Percentiles rank a stretch among this genome's conserved stretches.
Evolutionary conservation across 768 basidiomycete genomes (phyloP).

Genomic region (Cystofilobasidium bisporidii): DNA sequence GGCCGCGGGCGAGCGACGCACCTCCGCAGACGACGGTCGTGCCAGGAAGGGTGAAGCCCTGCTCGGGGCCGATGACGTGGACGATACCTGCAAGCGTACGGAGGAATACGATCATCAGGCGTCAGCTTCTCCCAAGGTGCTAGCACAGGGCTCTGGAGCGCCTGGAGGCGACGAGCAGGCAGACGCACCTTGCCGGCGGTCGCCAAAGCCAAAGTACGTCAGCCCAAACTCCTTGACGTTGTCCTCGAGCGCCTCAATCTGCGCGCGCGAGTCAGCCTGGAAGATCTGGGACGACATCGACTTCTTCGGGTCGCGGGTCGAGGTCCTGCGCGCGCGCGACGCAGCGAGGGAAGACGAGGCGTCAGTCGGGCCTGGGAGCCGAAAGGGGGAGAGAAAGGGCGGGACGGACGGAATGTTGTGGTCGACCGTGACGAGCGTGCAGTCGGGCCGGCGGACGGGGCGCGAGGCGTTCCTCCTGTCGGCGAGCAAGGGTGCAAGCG

Average conservation of each 20-base stretch:
- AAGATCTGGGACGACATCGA: slow-evolving; percentile 23
- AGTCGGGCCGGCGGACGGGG: slow-evolving; percentile 71
- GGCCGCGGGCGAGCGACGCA: slow-evolving; percentile 4
- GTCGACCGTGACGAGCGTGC: slow-evolving; percentile 79
- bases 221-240: slow-evolving; percentile 86
- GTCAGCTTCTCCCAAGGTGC: too few species aligned
- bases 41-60: slow-evolving; percentile 66
- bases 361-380: too few species aligned
- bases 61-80: slow-evolving; percentile 85
- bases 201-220: slow-evolving; percentile 84
- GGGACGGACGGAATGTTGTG: slow-evolving; percentile 71
- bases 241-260: slow-evolving; percentile 71
- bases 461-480: slow-evolving; percentile 61
- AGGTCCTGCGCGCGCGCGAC: slow-evolving; percentile 17
- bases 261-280: slow-evolving; percentile 59
- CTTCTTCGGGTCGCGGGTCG: slow-evolving; percentile 27
- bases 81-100: slow-evolving; percentile 57
- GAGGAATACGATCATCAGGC: too few species aligned
- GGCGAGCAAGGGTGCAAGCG: slow-evolving; percentile 18
- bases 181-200: slow-evolving; percentile 66
- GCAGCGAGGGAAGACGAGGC: too few species aligned
- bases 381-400: background rate
- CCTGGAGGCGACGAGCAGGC: background rate
- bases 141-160: too few species aligned
- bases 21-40: slow-evolving; percentile 60